These are phyloP conservation scores for Polysphondylium violaceum DNA, from an alignment of 78 protist genomes.

Conservation along the genomic window DNA sequence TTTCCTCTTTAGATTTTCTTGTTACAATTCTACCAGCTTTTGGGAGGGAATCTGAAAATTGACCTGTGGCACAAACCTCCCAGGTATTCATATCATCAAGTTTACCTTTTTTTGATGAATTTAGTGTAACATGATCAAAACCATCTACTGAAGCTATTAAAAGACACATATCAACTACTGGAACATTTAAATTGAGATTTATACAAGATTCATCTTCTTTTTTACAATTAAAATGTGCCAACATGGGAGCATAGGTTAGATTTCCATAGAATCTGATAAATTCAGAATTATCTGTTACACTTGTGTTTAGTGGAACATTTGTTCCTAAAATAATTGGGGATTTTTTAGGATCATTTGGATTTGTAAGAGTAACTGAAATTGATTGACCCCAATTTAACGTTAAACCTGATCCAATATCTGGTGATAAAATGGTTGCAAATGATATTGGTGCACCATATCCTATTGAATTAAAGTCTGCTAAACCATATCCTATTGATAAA, in stretches of 20 bases:
- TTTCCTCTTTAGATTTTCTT: neutral
- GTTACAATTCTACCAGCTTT: neutral
- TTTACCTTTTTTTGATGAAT: neutral
- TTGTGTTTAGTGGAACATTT: neutral
- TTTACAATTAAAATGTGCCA: conserved; percentile 51
- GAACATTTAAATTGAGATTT: neutral
- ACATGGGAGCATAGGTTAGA: neutral
- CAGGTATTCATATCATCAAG: neutral
- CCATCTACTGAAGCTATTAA: conserved; percentile 40
- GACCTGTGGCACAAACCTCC: neutral
- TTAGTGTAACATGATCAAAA: conserved; percentile 11
- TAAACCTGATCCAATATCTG: neutral
- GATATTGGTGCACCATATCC: neutral
- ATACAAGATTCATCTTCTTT: conserved; percentile 7
- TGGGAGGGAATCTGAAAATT: neutral
- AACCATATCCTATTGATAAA: neutral
- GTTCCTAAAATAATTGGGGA: neutral
- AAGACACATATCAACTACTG: neutral
- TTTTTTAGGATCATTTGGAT: neutral
- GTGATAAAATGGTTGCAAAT: conserved; percentile 7
- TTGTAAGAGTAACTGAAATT: neutral
- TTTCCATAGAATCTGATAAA: neutral
- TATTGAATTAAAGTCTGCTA: neutral
- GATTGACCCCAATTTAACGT: neutral
- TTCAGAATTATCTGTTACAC: neutral